Base-by-base conservation (phyloP, 2,329 filamentous ascomycete species). In the Alternaria gaisen region DNA sequence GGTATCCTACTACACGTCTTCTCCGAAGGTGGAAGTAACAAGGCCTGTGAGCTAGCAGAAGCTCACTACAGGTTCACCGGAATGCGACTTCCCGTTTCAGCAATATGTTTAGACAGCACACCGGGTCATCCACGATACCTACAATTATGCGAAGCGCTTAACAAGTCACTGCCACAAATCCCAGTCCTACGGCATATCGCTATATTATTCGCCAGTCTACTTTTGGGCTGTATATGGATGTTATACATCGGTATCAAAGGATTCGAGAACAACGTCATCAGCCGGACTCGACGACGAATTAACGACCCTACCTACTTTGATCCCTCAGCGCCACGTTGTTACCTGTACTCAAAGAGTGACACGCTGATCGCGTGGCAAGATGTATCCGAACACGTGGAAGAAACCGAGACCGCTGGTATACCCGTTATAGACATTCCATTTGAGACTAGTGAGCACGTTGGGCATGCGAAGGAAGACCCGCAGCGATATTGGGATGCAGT, bases 311-410 rank as follows among this genome's bases (percentile, higher is more conserved):
- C 10, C 6, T 59, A 61, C 10, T 73, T 70, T 58, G 63, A 69
- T 40, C 52, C 50, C 2, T 44, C 50, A 0, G 78, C 82, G 0
- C 79, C 80, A 26, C 77, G 83, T 42, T 68, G 87, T 57, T 88
- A 86, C 67, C 65, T 88, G 4, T 89, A 87, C 69, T 86, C 84
- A 56, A 83, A 83, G 64, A 81, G 80, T 28, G 87, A 89, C 60
- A 80, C 83, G 18, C 77, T 89, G 24, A 87, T 89, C 22, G 67
- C 74, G 3, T 86, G 81, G 74, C 63, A 82, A 62, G 85, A 88
- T 53, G 81, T 89, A 0, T 83, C 85, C 60, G 77, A 76, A 12
- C 84, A 88, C 61, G 83, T 80, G 1, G 80, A 80, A 1, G 72
- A 80, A 22, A 81, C 84, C 2, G 77, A 73, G 57, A 63, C 69